Evolutionary conservation across 352 stramenopile genomes (phyloP).

Genomic region (Globisporangium canariense): DNA sequence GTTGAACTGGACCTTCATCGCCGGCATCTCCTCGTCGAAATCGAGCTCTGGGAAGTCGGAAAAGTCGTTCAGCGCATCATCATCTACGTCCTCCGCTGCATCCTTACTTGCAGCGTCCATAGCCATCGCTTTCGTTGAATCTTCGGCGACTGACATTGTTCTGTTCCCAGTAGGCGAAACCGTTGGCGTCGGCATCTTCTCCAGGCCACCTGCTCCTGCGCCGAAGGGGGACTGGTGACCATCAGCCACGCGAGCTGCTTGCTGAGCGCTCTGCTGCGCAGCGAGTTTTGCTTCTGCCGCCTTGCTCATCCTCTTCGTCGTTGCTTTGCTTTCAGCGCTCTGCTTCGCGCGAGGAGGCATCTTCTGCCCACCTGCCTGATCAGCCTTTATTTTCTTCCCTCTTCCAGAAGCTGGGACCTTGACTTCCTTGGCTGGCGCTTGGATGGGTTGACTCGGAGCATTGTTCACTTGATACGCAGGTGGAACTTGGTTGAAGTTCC

Average conservation of each 20-base stretch:
- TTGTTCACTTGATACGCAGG: neutral
- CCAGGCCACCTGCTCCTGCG: constrained; percentile 3
- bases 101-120: constrained; percentile 13
- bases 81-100: constrained; percentile 20
- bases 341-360: constrained; percentile 15
- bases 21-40: constrained; percentile 61
- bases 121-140: constrained; percentile 16
- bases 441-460: neutral
- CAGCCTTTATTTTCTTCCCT: constrained; percentile 15
- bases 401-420: neutral
- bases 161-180: constrained; percentile 15
- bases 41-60: constrained; percentile 70
- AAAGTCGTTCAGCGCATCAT: constrained; percentile 73
- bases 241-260: constrained; percentile 7
- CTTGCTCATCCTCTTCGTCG: constrained; percentile 16
- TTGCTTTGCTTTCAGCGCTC: constrained; percentile 4
- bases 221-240: constrained; percentile 17
- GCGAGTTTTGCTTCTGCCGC: constrained; percentile 12
- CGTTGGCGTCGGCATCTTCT: constrained; percentile 21
- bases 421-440: neutral
- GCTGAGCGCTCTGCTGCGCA: constrained; percentile 9
- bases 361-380: constrained; percentile 6
- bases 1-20: constrained; percentile 42
- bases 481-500: neutral
- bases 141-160: constrained; percentile 7